Evolutionary conservation across 306 rosid genomes (phyloP).

Genomic region (Spatholobus suberectus): DNA sequence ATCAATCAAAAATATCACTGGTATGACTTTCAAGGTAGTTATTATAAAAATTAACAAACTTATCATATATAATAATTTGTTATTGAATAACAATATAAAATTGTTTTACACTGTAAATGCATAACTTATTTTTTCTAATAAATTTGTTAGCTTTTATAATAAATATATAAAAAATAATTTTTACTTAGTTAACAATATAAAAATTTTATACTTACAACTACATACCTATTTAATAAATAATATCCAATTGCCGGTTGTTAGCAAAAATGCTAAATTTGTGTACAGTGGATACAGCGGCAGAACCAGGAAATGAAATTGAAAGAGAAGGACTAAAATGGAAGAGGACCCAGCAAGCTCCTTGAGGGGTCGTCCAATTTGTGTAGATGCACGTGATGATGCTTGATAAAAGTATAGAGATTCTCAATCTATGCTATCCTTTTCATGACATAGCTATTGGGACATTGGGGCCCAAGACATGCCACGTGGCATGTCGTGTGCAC

Average conservation of each 20-base stretch:
- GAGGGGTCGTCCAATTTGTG: conserved; percentile 37
- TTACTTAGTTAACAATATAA: too few relatives aligned
- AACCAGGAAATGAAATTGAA: neutral
- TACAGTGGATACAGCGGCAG: neutral
- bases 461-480: conserved; percentile 38
- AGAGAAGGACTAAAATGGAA: neutral
- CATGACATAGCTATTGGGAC: neutral
- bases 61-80: too few relatives aligned
- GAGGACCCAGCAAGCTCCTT: conserved; percentile 30
- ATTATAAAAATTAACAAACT: too few relatives aligned
- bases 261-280: neutral
- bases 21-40: too few relatives aligned
- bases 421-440: conserved; percentile 42
- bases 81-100: too few relatives aligned
- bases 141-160: too few relatives aligned
- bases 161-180: too few relatives aligned
- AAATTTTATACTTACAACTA: too few relatives aligned
- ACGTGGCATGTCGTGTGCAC: conserved; percentile 70
- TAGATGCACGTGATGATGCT: conserved; percentile 69
- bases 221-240: too few relatives aligned
- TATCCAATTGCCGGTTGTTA: conserved; percentile 37
- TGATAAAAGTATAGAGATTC: conserved; percentile 45
- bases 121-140: too few relatives aligned
- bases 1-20: too few relatives aligned
- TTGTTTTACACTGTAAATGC: too few relatives aligned